phyloP scores from a whole-genome alignment of 2,329 filamentous ascomycete species.

The Colletotrichum australisinense region DNA sequence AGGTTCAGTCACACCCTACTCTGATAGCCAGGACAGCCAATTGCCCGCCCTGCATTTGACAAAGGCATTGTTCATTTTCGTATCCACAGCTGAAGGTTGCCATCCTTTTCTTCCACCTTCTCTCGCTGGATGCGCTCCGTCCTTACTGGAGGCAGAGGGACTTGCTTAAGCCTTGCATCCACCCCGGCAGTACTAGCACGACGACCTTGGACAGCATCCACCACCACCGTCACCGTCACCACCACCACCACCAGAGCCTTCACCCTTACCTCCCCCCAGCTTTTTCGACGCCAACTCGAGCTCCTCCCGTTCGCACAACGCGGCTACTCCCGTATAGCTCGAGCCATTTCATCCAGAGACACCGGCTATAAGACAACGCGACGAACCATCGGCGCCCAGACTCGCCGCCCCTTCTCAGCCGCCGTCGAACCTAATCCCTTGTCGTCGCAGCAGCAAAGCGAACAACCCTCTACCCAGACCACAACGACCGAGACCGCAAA shows the following conservation, averaged over 20 bases:
- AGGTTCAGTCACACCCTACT: not conserved
- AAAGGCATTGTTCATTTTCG: constrained; percentile 1
- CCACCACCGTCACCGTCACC: not conserved
- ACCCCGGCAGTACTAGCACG: constrained; percentile 20
- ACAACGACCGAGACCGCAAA: constrained; percentile 32
- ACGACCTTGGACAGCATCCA: constrained; percentile 17
- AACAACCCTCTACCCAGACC: not conserved
- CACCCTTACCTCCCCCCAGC: constrained; percentile 7
- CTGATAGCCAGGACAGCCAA: constrained; percentile 3
- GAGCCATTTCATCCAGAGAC: not conserved
- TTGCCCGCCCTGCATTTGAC: constrained; percentile 18
- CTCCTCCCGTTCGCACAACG: constrained; percentile 19
- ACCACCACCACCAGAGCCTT: not conserved
- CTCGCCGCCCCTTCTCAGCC: not conserved
- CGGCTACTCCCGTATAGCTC: constrained; percentile 27
- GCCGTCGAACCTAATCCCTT: constrained; percentile 3
- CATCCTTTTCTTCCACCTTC: constrained; percentile 12
- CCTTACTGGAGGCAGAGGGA: constrained; percentile 22
- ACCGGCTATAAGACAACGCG: constrained; percentile 27
- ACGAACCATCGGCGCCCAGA: constrained; percentile 9
- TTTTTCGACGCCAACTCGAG: constrained; percentile 17
- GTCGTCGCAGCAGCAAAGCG: constrained; percentile 5
- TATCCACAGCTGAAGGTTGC: constrained; percentile 3
- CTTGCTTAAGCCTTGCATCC: constrained; percentile 35
- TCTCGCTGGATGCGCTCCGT: constrained; percentile 33